Evolutionary conservation across 192 early-diverging fungal genomes (phyloP).

Genomic region (Backusella morwellensis): DNA sequence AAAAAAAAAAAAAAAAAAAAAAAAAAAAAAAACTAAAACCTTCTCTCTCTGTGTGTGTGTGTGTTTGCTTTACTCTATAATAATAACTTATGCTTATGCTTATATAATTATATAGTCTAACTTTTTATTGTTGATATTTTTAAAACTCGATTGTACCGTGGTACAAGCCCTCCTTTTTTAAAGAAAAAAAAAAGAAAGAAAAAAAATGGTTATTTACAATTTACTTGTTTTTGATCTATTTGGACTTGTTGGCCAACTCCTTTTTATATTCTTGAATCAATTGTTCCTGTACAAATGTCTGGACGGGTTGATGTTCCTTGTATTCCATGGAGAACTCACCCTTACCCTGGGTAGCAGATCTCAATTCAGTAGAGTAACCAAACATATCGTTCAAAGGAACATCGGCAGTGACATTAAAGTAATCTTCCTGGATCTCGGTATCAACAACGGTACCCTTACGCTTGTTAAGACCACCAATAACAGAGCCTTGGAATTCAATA

Average conservation of each 20-base stretch:
- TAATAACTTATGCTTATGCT: no score
- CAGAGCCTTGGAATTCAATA: conserved; percentile 88
- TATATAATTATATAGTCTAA: background rate
- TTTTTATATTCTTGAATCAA: conserved; percentile 76
- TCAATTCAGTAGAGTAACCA: conserved; percentile 95
- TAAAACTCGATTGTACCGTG: background rate
- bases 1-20: no score
- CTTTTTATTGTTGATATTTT: background rate
- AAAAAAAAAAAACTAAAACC: no score
- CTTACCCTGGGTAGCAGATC: conserved; percentile 92
- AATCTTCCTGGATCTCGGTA: conserved; percentile 90
- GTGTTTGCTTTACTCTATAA: no score
- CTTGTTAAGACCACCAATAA: conserved; percentile 93
- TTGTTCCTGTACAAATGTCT: conserved; percentile 78
- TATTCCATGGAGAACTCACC: conserved; percentile 99
- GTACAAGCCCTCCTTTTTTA: background rate
- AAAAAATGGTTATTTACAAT: background rate
- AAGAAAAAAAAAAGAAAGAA: background rate
- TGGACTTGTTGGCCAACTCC: conserved; percentile 9
- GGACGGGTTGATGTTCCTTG: conserved; percentile 79
- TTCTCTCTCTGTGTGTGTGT: no score
- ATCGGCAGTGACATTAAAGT: conserved; percentile 80
- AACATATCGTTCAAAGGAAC: conserved; percentile 99
- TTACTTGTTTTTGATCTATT: conserved; percentile 9
- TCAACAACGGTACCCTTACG: conserved; percentile 95